Evolutionary conservation across 352 stramenopile species (phyloP).

Genomic region (Phytophthora macrochlamydospora): DNA sequence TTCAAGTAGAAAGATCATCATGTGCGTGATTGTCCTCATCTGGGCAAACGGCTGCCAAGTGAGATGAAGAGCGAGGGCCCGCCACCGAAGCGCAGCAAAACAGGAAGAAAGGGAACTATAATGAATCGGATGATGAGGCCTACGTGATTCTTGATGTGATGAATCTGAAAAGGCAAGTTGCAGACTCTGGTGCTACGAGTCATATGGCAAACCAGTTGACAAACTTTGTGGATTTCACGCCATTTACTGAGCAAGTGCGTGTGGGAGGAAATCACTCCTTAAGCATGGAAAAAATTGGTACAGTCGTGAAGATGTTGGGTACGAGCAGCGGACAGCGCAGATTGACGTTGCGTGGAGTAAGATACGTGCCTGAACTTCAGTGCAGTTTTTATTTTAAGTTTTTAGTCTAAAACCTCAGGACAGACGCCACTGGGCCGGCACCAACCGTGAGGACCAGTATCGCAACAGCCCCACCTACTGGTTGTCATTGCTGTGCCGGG

Average conservation of each 20-base stretch:
- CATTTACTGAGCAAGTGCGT: constrained; percentile 1
- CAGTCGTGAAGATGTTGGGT: constrained; percentile 7
- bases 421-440: too few relatives aligned
- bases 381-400: constrained; percentile 3
- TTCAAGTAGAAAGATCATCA: constrained; percentile 3
- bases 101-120: background rate
- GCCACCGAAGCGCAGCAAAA: background rate
- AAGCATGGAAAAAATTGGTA: constrained; percentile 8
- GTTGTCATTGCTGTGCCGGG: background rate
- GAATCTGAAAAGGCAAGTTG: constrained; percentile 11
- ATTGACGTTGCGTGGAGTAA: constrained; percentile 2
- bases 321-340: background rate
- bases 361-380: constrained; percentile 4
- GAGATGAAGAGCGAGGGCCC: background rate
- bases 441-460: too few relatives aligned
- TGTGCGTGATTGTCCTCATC: constrained; percentile 5
- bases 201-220: constrained; percentile 14
- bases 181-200: constrained; percentile 8
- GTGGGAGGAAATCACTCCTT: constrained; percentile 8
- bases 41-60: constrained; percentile 5
- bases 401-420: too few relatives aligned
- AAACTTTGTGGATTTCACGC: constrained; percentile 15
- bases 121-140: constrained; percentile 18
- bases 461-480: background rate
- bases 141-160: constrained; percentile 7